Base-by-base conservation (phyloP, 352 stramenopile species). In the Globisporangium lucens region DNA sequence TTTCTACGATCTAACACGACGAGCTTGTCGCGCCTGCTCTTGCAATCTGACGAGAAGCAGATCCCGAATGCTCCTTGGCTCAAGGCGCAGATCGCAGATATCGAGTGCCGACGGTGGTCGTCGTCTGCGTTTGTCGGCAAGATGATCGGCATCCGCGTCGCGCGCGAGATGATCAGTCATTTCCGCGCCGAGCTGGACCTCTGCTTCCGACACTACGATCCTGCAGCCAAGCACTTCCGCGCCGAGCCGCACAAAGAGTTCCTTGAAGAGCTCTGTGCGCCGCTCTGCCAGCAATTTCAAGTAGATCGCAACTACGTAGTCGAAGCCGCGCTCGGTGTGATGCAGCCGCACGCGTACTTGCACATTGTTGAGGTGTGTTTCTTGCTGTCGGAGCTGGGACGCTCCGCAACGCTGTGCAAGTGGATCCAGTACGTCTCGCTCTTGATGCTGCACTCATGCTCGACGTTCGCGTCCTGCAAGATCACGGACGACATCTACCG, bases 71-170 rank as follows among this genome's bases (percentile, higher is more conserved):
- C 68, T 5, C 84, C 84, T 1, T 95, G 87, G 87, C 51, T 92
- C 24, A 89, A 89, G 35, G 80, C 85, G n/a, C 85, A 95, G 65
- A 89, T 95, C 56, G 86, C 85, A 7, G 87, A 95, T 63, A 85
- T 95, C 51, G 87, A 95, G 67, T 95, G 87, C 70, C 72, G 87
- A n/a, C 73, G 85, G 9, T 93, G 84, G 85, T 83, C 87, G 47
- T 95, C 87, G 33, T 95, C 85, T 27, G 85, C 85, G 4, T 94
- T 95, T 77, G 87, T 95, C 24, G 87, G 85, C 4, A 95, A 94
- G 56, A 91, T 94, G 83, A 89, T 95, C 67, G 87, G 87, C 7
- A 89, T 94, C 59, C 85, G 84, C 29, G 85, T 95, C 2, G 85
- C 87, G 22, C 79, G 86, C 4, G 85, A 94, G 65, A 93, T 95